These are phyloP conservation scores for Termitomyces sp. DNA, from an alignment of 1,284 basidiomycete species.

Conservation along the genomic window DNA sequence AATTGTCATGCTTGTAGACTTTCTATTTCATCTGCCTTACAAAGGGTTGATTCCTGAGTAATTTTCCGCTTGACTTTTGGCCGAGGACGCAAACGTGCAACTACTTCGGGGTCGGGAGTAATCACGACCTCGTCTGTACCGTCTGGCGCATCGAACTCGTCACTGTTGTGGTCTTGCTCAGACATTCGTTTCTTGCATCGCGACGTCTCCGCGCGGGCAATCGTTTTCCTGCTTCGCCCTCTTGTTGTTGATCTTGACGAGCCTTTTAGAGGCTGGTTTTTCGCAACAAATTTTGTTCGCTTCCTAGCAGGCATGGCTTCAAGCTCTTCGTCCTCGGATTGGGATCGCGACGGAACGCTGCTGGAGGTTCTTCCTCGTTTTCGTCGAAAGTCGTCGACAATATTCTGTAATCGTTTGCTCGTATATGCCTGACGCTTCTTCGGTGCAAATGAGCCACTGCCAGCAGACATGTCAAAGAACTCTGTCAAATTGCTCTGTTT, in stretches of 20 bases:
- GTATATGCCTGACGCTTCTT: constrained; percentile 75
- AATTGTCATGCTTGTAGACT: background rate
- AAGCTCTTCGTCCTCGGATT: constrained; percentile 9
- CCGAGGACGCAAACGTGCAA: constrained; percentile 18
- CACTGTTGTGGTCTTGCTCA: constrained; percentile 2
- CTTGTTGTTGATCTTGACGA: constrained; percentile 1
- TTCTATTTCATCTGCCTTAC: background rate
- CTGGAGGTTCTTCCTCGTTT: constrained; percentile 19
- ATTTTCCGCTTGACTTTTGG: constrained; percentile 13
- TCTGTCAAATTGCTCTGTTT: constrained; percentile 70
- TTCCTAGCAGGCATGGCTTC: constrained; percentile 9
- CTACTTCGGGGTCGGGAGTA: constrained; percentile 14
- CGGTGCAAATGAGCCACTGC: constrained; percentile 67
- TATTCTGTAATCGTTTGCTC: constrained; percentile 85
- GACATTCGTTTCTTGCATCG: constrained; percentile 6
- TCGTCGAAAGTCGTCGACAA: constrained; percentile 78
- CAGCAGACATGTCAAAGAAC: constrained; percentile 59
- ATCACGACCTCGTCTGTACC: constrained; percentile 4
- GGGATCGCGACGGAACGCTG: constrained; percentile 1
- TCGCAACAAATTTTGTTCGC: constrained; percentile 10
- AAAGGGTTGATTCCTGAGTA: constrained; percentile 2
- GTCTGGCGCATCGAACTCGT: background rate
- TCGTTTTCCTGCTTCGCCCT: background rate
- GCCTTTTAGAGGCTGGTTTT: constrained; percentile 7
- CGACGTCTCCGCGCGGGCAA: background rate